Base-by-base conservation (phyloP, 176 grass and related monocot genomes). In the Metroxylon sagu region DNA sequence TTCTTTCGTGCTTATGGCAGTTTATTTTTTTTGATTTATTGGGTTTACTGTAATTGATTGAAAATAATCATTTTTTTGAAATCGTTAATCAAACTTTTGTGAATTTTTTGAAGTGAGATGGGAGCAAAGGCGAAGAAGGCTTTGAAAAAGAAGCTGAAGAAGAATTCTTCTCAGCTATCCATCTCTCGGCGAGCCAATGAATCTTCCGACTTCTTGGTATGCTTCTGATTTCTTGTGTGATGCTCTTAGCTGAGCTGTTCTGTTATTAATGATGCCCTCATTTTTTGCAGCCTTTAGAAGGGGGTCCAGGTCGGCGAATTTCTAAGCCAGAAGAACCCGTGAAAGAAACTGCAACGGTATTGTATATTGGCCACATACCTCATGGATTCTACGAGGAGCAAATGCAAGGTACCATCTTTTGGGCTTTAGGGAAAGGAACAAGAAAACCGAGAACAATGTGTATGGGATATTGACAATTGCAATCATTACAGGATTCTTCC, bases 321-420 rank as follows among this genome's bases (percentile, higher is more conserved):
- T 26, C 51, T 2, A 16, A 79, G 28, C 62, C 56, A 58, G 79
- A 82, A 76, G 75, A 87, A 66, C 79, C 71, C 5, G 80, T 74
- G 48, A 96, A 85, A 53, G 51, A 54, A 73, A 91, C 75, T 1
- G 66, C 87, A 16, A 91, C 87, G 0, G 76, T 88, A 15, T 60
- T 97, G 25, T 97, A 97, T 53, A 83, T 97, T 21, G 93, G 87
- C 4, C 93, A 97, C 58, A 91, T 97, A 19, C 93, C 87, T 64
- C 87, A 97, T 57, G 93, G 93, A 10, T 97, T 97, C 66, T 97
- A 97, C 26, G 84, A 97, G 70, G 84, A 97, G 6, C 65, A 97
- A 80, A 97, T 97, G 87, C 48, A 85, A 80, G 93, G 93, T 97
- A 16, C 8, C 2, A 55, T 54, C 10, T 18, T 67, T 67, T 30